Evolutionary conservation across 805 yeast genomes (phyloP).

Genomic region (Starmerella lactis-condensi): DNA sequence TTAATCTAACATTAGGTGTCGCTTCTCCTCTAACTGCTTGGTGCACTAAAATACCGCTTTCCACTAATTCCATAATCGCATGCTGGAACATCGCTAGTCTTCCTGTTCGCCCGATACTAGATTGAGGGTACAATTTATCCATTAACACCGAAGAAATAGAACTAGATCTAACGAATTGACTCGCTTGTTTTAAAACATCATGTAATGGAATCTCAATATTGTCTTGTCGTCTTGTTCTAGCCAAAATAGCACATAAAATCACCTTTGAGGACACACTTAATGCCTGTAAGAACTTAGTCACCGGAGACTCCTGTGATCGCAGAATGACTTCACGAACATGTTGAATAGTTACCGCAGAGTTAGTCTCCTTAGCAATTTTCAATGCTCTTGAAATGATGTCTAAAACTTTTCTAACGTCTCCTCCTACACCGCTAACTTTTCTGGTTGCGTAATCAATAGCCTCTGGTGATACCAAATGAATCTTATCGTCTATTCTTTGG

Average conservation of each 20-base stretch:
- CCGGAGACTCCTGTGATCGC: slow-evolving; percentile 62
- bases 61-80: slow-evolving; percentile 50
- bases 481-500: slow-evolving; percentile 38
- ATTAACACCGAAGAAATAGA: slow-evolving; percentile 18
- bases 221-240: slow-evolving; percentile 48
- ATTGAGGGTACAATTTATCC: slow-evolving; percentile 11
- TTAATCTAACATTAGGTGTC: slow-evolving; percentile 41
- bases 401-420: slow-evolving; percentile 89
- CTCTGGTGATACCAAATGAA: slow-evolving; percentile 12
- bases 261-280: slow-evolving; percentile 56
- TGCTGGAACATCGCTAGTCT: slow-evolving; percentile 43
- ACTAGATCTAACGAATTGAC: slow-evolving; percentile 31
- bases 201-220: slow-evolving; percentile 54
- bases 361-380: slow-evolving; percentile 35
- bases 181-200: slow-evolving; percentile 62
- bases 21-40: slow-evolving; percentile 57
- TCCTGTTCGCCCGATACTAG: slow-evolving; percentile 20
- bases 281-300: slow-evolving; percentile 36
- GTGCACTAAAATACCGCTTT: slow-evolving; percentile 55
- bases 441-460: slow-evolving; percentile 85
- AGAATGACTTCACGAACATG: slow-evolving; percentile 66
- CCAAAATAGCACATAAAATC: slow-evolving; percentile 47
- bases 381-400: slow-evolving; percentile 77
- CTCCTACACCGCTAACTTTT: slow-evolving; percentile 88
- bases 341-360: slow-evolving; percentile 36